A percentile compares a stretch with the other conserved stretches of the same genome.
Evolutionary conservation across 306 rosid species (phyloP).

Genomic region (Begonia fuchsioides): DNA sequence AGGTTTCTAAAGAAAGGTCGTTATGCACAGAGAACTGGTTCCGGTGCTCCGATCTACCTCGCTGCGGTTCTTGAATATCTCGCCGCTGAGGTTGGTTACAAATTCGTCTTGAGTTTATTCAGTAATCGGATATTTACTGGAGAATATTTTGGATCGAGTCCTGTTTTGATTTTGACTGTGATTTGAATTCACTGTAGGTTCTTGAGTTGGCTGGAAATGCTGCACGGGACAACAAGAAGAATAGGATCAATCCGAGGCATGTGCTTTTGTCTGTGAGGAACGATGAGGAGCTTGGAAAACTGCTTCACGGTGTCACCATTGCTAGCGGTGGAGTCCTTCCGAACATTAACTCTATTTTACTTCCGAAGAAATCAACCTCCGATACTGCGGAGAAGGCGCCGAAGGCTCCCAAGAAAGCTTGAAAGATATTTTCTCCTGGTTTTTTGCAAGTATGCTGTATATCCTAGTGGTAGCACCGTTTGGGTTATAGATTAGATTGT

Average conservation of each 20-base stretch:
- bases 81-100: constrained; percentile 51
- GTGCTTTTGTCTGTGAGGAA: constrained; percentile 62
- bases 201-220: constrained; percentile 79
- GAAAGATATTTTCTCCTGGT: background rate
- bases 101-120: no score
- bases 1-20: constrained; percentile 63
- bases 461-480: background rate
- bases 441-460: background rate
- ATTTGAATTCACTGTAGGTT: constrained; percentile 21
- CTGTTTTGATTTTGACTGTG: no score
- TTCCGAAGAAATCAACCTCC: background rate
- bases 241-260: constrained; percentile 61
- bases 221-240: constrained; percentile 89
- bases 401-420: constrained; percentile 25
- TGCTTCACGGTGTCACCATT: constrained; percentile 70
- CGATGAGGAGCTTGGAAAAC: constrained; percentile 62
- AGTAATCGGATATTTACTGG: no score
- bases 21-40: constrained; percentile 58
- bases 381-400: constrained; percentile 5
- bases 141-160: no score
- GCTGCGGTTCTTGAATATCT: constrained; percentile 85
- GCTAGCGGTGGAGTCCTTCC: constrained; percentile 29
- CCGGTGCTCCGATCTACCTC: constrained; percentile 76
- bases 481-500: background rate
- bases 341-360: background rate